Base-by-base conservation (phyloP, 1,139 yeast genomes). In the Yamadazyma spencermartinsiae region DNA sequence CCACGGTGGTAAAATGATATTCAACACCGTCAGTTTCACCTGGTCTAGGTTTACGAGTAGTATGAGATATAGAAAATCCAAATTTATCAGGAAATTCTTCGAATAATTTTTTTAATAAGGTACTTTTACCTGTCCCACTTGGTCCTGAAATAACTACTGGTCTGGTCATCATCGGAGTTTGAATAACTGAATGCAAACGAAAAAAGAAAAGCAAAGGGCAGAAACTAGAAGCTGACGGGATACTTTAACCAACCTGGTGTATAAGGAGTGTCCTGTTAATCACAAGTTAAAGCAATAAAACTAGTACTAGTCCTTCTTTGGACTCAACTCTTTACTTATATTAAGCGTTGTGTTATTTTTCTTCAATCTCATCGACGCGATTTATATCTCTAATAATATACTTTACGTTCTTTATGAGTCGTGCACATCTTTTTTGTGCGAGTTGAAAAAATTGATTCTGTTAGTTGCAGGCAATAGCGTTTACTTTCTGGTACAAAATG, bases 91-190 rank as follows among this genome's bases (percentile, higher is more conserved):
- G 98, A 64, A 64, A 88, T 62, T 92, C 98, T 33, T 86, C 89
- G 58, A 94, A 86, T 48, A 92, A 74, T 61, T 82, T 86, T 68
- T 92, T 89, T 60, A 92, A 75, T 43, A 92, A 73, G 12, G 99
- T 92, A 52, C 97, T 89, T 66, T 92, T 92, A 46, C 99, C 99
- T 28, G 97, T 77, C 48, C 96, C 99, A 39, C 96, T 87, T 38
- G 98, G 98, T 47, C 98, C 98, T 31, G 97, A 89, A 46, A 92
- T 79, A 47, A 92, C 98, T 51, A 92, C 84, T 41, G 98, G 98
- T 67, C 95, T 60, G 26, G 54, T 41, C 64, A 61, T 58, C 11
- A 8, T 19, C 33, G 12, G 21, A 15, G 37, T 28, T 17, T 28
- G 10, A 17, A n/a, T 14, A 12, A 9, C n/a, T 24, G 15, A 21